Evolutionary conservation across 129 eudicot genomes (phyloP), one percentile per base, ranked within the genome.

Genomic region (Sambucus nigra): DNA sequence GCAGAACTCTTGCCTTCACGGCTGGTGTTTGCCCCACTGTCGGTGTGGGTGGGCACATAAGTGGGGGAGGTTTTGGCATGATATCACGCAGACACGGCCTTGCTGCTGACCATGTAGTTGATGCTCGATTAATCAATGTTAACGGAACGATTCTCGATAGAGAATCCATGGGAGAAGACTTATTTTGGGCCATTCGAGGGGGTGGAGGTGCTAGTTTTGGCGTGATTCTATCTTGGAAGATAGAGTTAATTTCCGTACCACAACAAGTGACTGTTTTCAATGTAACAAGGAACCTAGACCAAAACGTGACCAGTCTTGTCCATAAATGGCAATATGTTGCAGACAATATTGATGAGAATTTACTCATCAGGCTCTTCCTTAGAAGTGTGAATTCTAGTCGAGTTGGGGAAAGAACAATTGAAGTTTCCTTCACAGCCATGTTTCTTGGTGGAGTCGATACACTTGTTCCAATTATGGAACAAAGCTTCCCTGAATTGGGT

Each of bases 401-500:
- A 42, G 48, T 13, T 42, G 48, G 48, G 48, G 16, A n/a, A 0
- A 42, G 20, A 16, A 42, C 21, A 42, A 11, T 42, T 6, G 19
- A 42, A 42, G 20, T 20, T 42, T 42, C 48, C 0, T 74, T 74
- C 51, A 33, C 33, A 0, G 33, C 71, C 28, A 35, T 74, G 31
- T 73, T 24, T 49, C 56, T 67, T 7, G 79, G 79, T 3, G 46
- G 42, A 10, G 52, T 56, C 22, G 10, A 19, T 7, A 64, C 62
- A 4, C 66, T 69, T 21, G 11, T 61, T 25, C 52, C 55, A 1
- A 7, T 73, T 3, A 55, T 67, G 55, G 40, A 67, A 17, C 26
- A 32, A 7, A 28, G 27, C 2, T 73, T 73, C 39, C 73, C 73
- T 0, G 74, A 73, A 47, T 33, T 73, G 22, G 69, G 72, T 2